Evolutionary conservation across 352 stramenopile genomes (phyloP), one percentile per base, ranked within the genome.

Genomic region (Pythium myriotylum): DNA sequence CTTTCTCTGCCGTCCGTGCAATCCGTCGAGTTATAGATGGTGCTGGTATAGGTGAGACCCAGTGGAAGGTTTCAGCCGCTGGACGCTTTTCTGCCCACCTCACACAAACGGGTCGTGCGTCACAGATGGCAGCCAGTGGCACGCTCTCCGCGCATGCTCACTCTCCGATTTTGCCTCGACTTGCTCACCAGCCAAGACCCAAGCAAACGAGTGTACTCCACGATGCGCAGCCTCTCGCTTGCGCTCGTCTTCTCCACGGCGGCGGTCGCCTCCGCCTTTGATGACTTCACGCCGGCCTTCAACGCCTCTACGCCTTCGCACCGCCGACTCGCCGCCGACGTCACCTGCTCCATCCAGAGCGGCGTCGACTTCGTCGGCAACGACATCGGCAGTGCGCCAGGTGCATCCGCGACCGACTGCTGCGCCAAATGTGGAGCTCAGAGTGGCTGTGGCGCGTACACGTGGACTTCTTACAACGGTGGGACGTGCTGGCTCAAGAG

Each of bases 401-500:
- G 54, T 24, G 24, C 19, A 12, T 35, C 29, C 19, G 42, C 32
- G n/a, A 9, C 19, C 20, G 43, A 49, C 14, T 62, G 54, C 43
- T 24, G 4, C 14, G 16, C 9, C 14, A 26, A 39, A 4, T 62
- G 54, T 20, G 19, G 19, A 4, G 4, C 22, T 14, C 23, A 16
- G 9, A 20, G 3, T 1, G 54, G 41, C 32, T 63, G 55, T 33
- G 16, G 37, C 16, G 59, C 59, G 24, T 67, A 56, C 52, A 57
- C 75, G 0, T 88, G 79, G 79, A 82, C 41, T 12, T 68, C 69
- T 51, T 72, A 68, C 62, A 84, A 80, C 46, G 59, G 70, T 12
- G 79, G 79, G 7, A 86, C 73, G 17, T 86, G 78, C 52, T 88
- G 70, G 65, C 63, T 88, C 19, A 88, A 89, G 59, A 79, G 64